phyloP scores from a whole-genome alignment of 371 early-diverging fungal genomes.

The Syncephalastrum sp. region DNA sequence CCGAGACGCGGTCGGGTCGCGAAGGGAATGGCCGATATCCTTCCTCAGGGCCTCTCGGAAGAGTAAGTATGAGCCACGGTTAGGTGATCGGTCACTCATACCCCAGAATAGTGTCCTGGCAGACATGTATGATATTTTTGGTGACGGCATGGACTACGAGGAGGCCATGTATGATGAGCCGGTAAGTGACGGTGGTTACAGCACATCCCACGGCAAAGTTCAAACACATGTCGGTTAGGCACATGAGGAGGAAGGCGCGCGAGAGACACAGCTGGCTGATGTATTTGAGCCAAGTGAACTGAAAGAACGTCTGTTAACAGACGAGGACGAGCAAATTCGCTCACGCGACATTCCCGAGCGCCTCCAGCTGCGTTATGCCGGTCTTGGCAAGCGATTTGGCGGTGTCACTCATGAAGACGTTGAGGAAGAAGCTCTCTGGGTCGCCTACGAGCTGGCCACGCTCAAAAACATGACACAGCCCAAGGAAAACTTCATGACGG shows the following conservation, averaged over 20 bases:
- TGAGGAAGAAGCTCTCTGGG: slow-evolving; percentile 62
- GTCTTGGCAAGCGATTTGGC: slow-evolving; percentile 37
- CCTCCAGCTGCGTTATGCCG: slow-evolving; percentile 72
- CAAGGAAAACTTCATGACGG: slow-evolving; percentile 26
- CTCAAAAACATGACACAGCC: slow-evolving; percentile 23
- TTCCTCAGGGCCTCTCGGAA: slow-evolving; percentile 45
- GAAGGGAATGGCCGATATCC: slow-evolving; percentile 41
- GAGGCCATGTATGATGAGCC: slow-evolving; percentile 69
- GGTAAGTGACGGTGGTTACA: slow-evolving; percentile 14
- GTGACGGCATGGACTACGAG: slow-evolving; percentile 87
- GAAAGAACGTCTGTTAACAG: slow-evolving; percentile 87
- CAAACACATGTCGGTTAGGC: background rate
- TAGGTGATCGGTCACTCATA: background rate
- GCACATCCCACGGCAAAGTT: background rate
- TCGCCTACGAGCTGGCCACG: slow-evolving; percentile 44
- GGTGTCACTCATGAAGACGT: slow-evolving; percentile 50
- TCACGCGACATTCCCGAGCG: slow-evolving; percentile 91
- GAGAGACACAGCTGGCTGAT: slow-evolving; percentile 65
- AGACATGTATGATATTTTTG: slow-evolving; percentile 89
- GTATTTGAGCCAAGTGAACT: slow-evolving; percentile 93
- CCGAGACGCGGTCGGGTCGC: slow-evolving; percentile 28
- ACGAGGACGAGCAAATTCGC: slow-evolving; percentile 87
- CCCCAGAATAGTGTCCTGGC: slow-evolving; percentile 61
- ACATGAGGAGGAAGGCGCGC: slow-evolving; percentile 30
- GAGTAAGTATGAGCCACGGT: slow-evolving; percentile 22